phyloP scores from a whole-genome alignment of 768 basidiomycete genomes.

The Boletellus ananiceps region DNA sequence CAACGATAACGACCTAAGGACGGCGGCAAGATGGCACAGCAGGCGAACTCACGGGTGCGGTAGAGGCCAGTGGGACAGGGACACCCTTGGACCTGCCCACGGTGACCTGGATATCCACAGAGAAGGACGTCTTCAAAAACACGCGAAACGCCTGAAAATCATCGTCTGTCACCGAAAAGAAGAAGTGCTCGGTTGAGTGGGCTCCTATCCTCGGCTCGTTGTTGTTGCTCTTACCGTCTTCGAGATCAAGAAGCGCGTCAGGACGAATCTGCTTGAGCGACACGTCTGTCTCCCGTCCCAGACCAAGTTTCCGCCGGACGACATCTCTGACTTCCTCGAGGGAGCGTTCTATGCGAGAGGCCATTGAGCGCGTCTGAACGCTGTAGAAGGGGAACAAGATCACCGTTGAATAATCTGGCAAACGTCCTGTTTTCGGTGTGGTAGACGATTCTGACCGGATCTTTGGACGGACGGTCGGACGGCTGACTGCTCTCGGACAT shows the following conservation, averaged over 20 bases:
- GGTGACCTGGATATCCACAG: conserved; percentile 38
- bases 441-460: conserved; percentile 34
- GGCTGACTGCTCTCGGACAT: conserved; percentile 10
- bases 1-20: background rate
- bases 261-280: conserved; percentile 51
- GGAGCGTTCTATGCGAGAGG: conserved; percentile 46
- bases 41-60: conserved; percentile 9
- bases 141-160: conserved; percentile 72
- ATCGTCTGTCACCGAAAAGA: conserved; percentile 46
- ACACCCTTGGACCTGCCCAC: conserved; percentile 6
- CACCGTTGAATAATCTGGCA: conserved; percentile 42
- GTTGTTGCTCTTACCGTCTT: conserved; percentile 52
- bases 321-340: conserved; percentile 53
- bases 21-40: background rate
- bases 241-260: conserved; percentile 57
- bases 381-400: background rate
- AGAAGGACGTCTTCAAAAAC: conserved; percentile 34
- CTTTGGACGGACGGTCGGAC: background rate
- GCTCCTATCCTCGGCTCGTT: background rate
- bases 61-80: background rate
- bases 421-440: conserved; percentile 34
- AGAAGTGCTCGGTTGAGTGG: background rate
- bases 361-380: conserved; percentile 4
- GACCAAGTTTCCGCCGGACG: conserved; percentile 57
- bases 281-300: conserved; percentile 36